Evolutionary conservation across 192 early-diverging fungal genomes (phyloP), one percentile per base, ranked within the genome.

Genomic region (Mortierella claussenii): DNA sequence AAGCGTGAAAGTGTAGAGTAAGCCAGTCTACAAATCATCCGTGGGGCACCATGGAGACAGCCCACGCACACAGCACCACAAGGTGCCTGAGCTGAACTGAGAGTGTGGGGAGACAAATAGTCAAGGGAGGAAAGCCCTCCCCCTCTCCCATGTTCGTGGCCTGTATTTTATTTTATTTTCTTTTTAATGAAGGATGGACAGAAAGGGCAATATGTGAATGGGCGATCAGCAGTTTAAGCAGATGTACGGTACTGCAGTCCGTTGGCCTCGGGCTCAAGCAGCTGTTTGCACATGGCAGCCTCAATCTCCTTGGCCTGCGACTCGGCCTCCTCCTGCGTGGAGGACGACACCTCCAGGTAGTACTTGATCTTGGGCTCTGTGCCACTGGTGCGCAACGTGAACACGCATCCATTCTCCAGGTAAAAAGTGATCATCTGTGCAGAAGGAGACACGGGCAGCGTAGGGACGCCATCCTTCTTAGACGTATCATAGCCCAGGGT

Each of bases 301-400:
- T 91, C 81, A 18, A 88, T 83, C 15, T 66, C 79, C 7, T 76
- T 63, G 54, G 92, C 83, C 20, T 75, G 81, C 7, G 80, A 69
- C 34, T 83, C 80, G 46, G 83, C 86, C 20, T 82, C 69, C 6
- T 83, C 66, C 32, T 84, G 86, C 4, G 78, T 80, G 1, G 61
- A 28, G 6, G 91, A 80, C 13, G 85, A 66, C 18, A 92, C 79
- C 42, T 95, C 93, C 32, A 89, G 63, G 64, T 94, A 94, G 67
- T 93, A 94, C 81, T 95, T 96, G 80, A 96, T 87, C 71, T 95
- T 98, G 66, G 93, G 96, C 78, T 96, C 96, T 7, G 95, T 96
- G 8, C 94, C 94, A 51, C 91, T 88, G 2, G 91, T 89, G 55
- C 88, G 83, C 69, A 91, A 68, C 10, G 89, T 92, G 52, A 89